Percentiles rank a stretch among this genome's conserved stretches.
Conservation (phyloP, 495 filamentous ascomycete species). For the Pseudomonodictys pantanalensis region DNA sequence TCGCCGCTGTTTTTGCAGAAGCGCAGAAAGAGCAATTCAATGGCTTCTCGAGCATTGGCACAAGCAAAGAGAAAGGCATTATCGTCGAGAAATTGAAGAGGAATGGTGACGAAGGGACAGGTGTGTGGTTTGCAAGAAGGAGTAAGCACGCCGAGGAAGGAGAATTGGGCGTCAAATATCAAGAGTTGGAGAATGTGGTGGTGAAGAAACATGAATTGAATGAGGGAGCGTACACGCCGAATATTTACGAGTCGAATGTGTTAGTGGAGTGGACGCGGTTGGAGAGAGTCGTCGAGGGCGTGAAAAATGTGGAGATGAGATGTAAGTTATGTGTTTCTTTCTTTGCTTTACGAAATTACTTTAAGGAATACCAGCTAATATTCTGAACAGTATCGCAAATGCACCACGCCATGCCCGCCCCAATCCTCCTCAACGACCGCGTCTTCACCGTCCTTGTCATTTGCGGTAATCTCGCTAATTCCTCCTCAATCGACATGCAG, state of each 20-base stretch:
- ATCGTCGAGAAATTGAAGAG: background rate
- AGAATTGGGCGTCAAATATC: slow-evolving; percentile 57
- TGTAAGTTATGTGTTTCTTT: slow-evolving; percentile 38
- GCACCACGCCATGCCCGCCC: slow-evolving; percentile 48
- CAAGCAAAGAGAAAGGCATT: background rate
- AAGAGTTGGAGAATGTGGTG: slow-evolving; percentile 62
- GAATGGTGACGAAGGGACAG: too few relatives aligned
- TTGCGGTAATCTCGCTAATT: slow-evolving; percentile 9
- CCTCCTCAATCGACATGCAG: slow-evolving; percentile 29
- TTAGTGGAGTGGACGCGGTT: slow-evolving; percentile 53
- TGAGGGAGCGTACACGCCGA: slow-evolving; percentile 71
- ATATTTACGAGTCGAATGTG: slow-evolving; percentile 54
- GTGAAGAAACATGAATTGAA: slow-evolving; percentile 61
- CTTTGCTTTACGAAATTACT: background rate
- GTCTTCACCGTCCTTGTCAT: slow-evolving; percentile 55
- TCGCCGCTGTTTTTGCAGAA: too few relatives aligned
- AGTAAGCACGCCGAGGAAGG: slow-evolving; percentile 58
- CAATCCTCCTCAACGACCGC: slow-evolving; percentile 49
- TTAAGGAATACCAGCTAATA: background rate
- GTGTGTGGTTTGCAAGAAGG: slow-evolving; percentile 66
- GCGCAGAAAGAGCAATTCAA: too few relatives aligned
- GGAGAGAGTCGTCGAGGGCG: slow-evolving; percentile 43
- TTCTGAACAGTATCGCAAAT: slow-evolving; percentile 43
- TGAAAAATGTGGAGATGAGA: slow-evolving; percentile 52
- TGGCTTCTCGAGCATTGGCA: background rate